phyloP scores from a whole-genome alignment of 2,329 filamentous ascomycete genomes.

The Cordyceps tenuipes region DNA sequence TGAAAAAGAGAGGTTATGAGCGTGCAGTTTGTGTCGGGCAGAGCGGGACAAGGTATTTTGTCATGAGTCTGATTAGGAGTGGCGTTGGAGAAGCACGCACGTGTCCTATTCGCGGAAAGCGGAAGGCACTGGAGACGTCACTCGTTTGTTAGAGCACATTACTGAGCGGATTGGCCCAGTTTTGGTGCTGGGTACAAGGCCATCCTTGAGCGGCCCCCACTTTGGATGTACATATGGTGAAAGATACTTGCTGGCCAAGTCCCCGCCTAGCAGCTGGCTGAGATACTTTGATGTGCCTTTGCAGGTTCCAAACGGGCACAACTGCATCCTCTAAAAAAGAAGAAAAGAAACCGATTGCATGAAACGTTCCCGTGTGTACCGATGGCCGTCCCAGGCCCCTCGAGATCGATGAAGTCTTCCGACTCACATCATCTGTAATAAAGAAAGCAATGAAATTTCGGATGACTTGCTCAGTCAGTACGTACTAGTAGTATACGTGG shows the following conservation, averaged over 20 bases:
- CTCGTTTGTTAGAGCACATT: neutral
- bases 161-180: neutral
- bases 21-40: neutral
- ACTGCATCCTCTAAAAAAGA: no score
- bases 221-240: neutral
- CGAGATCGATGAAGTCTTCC: neutral
- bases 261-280: no score
- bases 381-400: no score
- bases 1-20: neutral
- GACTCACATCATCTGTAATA: neutral
- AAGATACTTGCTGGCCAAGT: neutral
- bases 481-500: neutral
- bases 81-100: slow-evolving; percentile 1
- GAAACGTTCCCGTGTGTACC: no score
- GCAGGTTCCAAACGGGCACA: neutral
- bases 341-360: no score
- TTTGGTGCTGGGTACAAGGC: neutral
- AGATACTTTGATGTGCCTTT: neutral
- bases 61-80: neutral
- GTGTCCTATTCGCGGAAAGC: neutral
- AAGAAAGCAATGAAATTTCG: neutral
- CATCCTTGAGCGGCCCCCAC: neutral
- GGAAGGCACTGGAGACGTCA: slow-evolving; percentile 7
- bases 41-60: neutral
- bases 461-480: neutral